phyloP scores from a whole-genome alignment of 306 rosid genomes.

The Rosa persica region DNA sequence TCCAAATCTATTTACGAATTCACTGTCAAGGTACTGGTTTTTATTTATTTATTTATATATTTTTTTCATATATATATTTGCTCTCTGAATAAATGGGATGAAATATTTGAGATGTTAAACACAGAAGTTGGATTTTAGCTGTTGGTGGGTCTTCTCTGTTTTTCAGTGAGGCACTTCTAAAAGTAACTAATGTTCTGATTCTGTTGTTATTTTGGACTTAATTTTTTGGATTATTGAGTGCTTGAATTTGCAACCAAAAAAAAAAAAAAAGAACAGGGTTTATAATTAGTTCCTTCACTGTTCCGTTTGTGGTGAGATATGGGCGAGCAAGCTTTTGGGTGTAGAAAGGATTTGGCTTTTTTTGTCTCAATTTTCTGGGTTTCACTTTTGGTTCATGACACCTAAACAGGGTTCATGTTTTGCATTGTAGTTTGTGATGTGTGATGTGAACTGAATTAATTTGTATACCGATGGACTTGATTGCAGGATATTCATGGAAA shows the following conservation, averaged over 20 bases:
- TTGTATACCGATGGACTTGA: conserved; percentile 19
- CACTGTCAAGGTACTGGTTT: conserved; percentile 65
- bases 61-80: neutral
- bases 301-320: too few relatives aligned
- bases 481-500: conserved; percentile 78
- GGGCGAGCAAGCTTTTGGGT: neutral
- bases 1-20: conserved; percentile 72
- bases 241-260: neutral
- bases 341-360: neutral
- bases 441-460: neutral
- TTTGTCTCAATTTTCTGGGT: neutral
- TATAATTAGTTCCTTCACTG: neutral
- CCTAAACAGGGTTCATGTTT: neutral
- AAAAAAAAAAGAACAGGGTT: neutral
- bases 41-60: neutral
- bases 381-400: neutral
- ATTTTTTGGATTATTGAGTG: neutral
- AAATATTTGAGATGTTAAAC: neutral
- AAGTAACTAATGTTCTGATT: neutral
- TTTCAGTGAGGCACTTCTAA: neutral
- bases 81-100: neutral
- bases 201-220: neutral
- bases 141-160: neutral
- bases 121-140: neutral
- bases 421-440: neutral